Base-by-base conservation (phyloP, 2,329 filamentous ascomycete species). In the Westerdykella aurantiaca region DNA sequence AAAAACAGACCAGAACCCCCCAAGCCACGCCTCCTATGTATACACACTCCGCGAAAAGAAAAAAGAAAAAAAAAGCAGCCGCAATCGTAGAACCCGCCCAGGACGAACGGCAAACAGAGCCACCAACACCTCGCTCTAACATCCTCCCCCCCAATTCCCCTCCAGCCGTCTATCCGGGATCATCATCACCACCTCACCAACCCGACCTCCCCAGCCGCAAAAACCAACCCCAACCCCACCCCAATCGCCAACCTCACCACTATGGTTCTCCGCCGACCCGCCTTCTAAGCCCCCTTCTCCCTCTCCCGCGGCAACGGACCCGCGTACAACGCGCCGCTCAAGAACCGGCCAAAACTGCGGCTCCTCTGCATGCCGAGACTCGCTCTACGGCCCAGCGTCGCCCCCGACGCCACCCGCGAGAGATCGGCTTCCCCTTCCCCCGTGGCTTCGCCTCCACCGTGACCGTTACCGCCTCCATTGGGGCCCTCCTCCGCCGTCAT, bases 261-360 rank as follows among this genome's bases (percentile, higher is more conserved):
- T 21, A 21, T 6, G 6, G 18, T 21, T 21, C 6, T 21, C 18
- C 18, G 18, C 18, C 18, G 3, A 4, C 18, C 18, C 18, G 41
- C 43, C 41, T 41, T 50, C 38, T 52, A 29, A 29, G 25, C 25
- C 4, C 7, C 25, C 25, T 29, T 29, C 25, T 29, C 25, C 25
- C 25, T 29, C 43, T 62, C 58, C 37, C 55, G 48, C 4, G 45
- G 48, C 38, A 59, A 50, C n/a, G 61, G 61, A 11, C 60, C 58
- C n/a, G 60, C 61, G 38, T 45, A 55, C 42, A 64, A 42, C 11
- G 57, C 61, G 5, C 56, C 57, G n/a, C 45, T 49, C 37, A 61
- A 49, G 17, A 61, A 51, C 37, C 51, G 51, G 2, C 50, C 46
- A 31, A 61, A 42, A 29, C 25, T 29, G 9, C 25, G 7, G 10